A percentile compares a stretch with the other conserved stretches of the same genome.
phyloP scores from a whole-genome alignment of 371 early-diverging fungal species.

The Blakeslea trispora region DNA sequence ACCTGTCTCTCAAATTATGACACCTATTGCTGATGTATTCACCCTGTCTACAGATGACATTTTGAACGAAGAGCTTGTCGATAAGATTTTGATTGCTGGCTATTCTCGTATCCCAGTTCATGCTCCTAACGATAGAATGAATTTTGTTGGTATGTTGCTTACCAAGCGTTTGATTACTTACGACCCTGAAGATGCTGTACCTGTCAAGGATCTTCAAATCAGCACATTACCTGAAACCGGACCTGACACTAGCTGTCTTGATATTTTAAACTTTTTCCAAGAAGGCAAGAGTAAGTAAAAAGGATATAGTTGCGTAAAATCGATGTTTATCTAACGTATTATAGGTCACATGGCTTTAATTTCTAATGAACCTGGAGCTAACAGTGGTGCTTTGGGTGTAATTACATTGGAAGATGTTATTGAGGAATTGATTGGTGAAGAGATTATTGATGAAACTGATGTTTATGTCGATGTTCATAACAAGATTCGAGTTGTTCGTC shows the following conservation, averaged over 20 bases:
- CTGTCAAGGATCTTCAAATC: constrained; percentile 69
- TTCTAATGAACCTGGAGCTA: constrained; percentile 57
- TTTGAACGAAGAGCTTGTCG: constrained; percentile 68
- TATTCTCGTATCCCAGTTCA: constrained; percentile 92
- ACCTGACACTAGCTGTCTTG: constrained; percentile 78
- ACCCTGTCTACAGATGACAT: constrained; percentile 72
- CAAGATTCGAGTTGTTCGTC: constrained; percentile 32
- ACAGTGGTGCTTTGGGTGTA: constrained; percentile 75
- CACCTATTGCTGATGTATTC: constrained; percentile 83
- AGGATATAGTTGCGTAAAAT: no score
- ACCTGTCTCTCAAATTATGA: constrained; percentile 85
- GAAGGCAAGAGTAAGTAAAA: constrained; percentile 71
- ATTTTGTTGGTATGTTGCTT: constrained; percentile 90
- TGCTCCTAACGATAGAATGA: constrained; percentile 52
- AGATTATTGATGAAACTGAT: constrained; percentile 95
- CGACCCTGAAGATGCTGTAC: constrained; percentile 81
- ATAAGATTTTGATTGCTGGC: constrained; percentile 72
- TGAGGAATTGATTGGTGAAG: constrained; percentile 93
- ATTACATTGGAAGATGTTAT: constrained; percentile 97
- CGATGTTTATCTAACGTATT: not conserved
- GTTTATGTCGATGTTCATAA: constrained; percentile 77
- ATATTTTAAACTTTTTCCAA: constrained; percentile 94
- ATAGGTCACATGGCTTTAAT: constrained; percentile 72
- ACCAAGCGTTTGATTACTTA: constrained; percentile 88
- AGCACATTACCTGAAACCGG: constrained; percentile 76